Percentiles rank a stretch among this genome's conserved stretches.
Conservation (phyloP, 2,329 filamentous ascomycete genomes). For the Lasiodiplodia citricola region DNA sequence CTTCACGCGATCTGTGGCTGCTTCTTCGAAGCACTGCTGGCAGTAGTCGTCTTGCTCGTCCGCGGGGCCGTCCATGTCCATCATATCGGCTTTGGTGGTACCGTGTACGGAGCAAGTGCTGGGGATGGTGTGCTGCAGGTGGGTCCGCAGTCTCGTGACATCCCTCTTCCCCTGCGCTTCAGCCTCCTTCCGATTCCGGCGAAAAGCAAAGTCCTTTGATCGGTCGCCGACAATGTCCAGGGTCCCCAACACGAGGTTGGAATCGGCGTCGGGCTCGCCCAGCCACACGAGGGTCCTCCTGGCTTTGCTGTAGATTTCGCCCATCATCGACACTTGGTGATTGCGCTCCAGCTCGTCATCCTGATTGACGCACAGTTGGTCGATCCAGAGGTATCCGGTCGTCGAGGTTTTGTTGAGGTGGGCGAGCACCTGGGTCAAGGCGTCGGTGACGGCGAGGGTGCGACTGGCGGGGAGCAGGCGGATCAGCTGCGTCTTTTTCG, state of each 20-base stretch:
- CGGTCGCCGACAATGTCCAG: constrained; percentile 5
- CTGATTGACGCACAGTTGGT: constrained; percentile 30
- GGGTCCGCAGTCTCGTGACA: background rate
- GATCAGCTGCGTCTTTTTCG: constrained; percentile 12
- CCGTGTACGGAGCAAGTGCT: background rate
- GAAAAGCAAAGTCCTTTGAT: background rate
- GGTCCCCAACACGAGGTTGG: constrained; percentile 26
- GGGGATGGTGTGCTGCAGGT: background rate
- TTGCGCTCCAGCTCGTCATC: constrained; percentile 25
- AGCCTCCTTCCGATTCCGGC: constrained; percentile 3
- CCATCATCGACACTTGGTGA: constrained; percentile 24
- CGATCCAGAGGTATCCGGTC: constrained; percentile 27
- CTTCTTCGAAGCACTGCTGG: background rate
- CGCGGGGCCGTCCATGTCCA: background rate
- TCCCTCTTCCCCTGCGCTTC: background rate
- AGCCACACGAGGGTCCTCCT: constrained; percentile 27
- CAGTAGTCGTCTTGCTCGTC: background rate
- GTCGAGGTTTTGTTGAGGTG: constrained; percentile 23
- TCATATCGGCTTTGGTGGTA: background rate
- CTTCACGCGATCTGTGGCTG: background rate
- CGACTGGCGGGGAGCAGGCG: constrained; percentile 12
- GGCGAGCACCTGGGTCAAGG: background rate
- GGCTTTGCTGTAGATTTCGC: constrained; percentile 22
- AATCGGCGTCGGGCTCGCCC: constrained; percentile 29
- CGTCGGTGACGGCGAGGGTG: constrained; percentile 25